A percentile compares a stretch with the other conserved stretches of the same genome.
These are phyloP conservation scores for Russula brevipes DNA, from an alignment of 768 basidiomycete genomes.

Conservation along the genomic window DNA sequence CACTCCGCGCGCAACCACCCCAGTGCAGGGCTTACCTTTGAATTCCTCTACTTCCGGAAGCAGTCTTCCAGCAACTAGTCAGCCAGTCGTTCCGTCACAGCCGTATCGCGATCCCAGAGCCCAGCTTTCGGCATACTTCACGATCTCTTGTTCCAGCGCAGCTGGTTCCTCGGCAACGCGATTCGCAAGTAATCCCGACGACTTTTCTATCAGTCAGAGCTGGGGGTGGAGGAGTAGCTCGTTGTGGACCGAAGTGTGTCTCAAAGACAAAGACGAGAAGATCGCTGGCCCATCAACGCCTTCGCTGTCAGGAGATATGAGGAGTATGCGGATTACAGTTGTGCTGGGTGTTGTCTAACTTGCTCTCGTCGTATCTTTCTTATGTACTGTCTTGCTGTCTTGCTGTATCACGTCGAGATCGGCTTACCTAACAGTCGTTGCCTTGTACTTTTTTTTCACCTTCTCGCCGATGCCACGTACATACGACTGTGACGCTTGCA, in stretches of 20 bases:
- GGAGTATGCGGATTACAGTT: slow-evolving; percentile 73
- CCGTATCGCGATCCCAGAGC: slow-evolving; percentile 74
- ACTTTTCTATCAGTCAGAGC: slow-evolving; percentile 78
- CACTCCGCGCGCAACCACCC: slow-evolving; percentile 20
- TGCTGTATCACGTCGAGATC: not conserved
- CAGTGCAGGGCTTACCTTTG: slow-evolving; percentile 22
- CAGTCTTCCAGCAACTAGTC: slow-evolving; percentile 40
- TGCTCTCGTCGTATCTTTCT: slow-evolving; percentile 4
- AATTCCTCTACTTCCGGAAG: slow-evolving; percentile 9
- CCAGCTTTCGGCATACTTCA: slow-evolving; percentile 73
- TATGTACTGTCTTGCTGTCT: not conserved
- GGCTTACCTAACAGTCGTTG: slow-evolving; percentile 9
- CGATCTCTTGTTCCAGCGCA: slow-evolving; percentile 73
- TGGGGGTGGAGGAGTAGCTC: slow-evolving; percentile 88
- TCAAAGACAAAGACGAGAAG: slow-evolving; percentile 32
- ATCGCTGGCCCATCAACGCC: slow-evolving; percentile 15
- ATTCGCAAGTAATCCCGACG: slow-evolving; percentile 82
- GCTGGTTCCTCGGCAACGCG: slow-evolving; percentile 77
- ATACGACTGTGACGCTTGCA: slow-evolving; percentile 3
- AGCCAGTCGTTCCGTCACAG: slow-evolving; percentile 49
- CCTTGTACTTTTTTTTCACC: not conserved
- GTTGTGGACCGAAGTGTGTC: slow-evolving; percentile 44
- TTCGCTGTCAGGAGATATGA: slow-evolving; percentile 37
- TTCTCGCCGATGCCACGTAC: slow-evolving; percentile 8
- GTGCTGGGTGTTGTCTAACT: slow-evolving; percentile 65